Base-by-base conservation (phyloP, 495 filamentous ascomycete genomes). In the Trichocladium uniseriatum region DNA sequence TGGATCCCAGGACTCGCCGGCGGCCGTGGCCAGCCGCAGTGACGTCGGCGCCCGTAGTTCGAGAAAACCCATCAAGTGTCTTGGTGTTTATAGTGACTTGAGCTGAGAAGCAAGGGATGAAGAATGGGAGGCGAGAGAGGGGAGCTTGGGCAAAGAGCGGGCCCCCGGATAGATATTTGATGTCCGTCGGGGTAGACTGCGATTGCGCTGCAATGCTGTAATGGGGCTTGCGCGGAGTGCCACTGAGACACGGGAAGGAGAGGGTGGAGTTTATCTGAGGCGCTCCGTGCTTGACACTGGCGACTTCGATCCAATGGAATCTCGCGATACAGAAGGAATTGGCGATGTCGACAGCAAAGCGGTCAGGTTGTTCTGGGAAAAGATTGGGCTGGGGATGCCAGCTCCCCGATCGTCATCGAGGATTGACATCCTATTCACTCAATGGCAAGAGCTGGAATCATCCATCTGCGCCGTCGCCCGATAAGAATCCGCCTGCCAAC, bases 21-120 rank as follows among this genome's bases (percentile, higher is more conserved):
- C 49, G 45, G 38, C 15, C 41, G 74, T 69, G 19, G 59, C 42
- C 49, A 71, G 69, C 39, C 82, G 81, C 54, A 85, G 80, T 37
- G 84, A 83, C 6, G 76, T 79, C 51, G 85, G 85, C 34, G 74
- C 65, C 20, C 76, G 77, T 60, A 84, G 37, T 15, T 51, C 51
- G 32, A 58, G 63, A 49, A 66, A 62, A 45, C 66, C 67, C 69
- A 69, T 66, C 54, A 57, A 60, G 45, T 41, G 34, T 42, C 34
- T n/a, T 19, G 29, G 3, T 38, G 37, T 35, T 8, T 15, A 15
- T 24, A 5, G 20, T 27, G 24, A 27, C 24, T 18, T 16, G 28
- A 29, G 19, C 38, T 54, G 14, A 28, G 38, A 15, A 20, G 10
- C 2, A 29, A n/a, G 18, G n/a, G 2, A n/a, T 11, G 16, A 15